Percentiles rank a stretch among this genome's conserved stretches.
These are phyloP conservation scores for Salix purpurea DNA, from an alignment of 345 rosid genomes.

Conservation along the genomic window DNA sequence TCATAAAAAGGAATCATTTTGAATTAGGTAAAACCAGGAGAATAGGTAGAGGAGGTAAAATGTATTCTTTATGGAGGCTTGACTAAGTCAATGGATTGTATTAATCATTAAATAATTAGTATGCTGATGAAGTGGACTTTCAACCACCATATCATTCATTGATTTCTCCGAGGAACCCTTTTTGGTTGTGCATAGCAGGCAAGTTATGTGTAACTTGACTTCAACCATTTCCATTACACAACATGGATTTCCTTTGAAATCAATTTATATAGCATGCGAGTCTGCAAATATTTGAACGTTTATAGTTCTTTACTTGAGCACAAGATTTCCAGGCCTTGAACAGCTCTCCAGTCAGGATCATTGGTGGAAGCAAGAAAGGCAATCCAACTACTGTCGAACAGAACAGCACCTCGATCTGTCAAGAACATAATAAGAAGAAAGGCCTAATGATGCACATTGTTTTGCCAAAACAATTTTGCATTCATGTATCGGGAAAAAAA, in stretches of 20 bases:
- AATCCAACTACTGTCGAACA: constrained; percentile 90
- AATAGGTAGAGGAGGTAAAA: neutral
- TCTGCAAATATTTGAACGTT: neutral
- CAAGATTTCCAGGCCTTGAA: constrained; percentile 93
- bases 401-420: constrained; percentile 92
- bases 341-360: constrained; percentile 93
- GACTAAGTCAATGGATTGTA: neutral
- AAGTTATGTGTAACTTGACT: neutral
- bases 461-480: neutral
- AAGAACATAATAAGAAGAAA: neutral
- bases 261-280: neutral
- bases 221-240: neutral
- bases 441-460: neutral
- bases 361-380: constrained; percentile 86
- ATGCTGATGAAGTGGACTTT: constrained; percentile 5
- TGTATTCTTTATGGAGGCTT: neutral
- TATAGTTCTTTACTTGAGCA: constrained; percentile 49
- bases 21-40: too few species aligned
- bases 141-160: constrained; percentile 8
- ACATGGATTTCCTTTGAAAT: neutral
- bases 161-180: constrained; percentile 2
- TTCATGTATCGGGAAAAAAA: neutral
- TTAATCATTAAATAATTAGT: neutral
- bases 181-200: constrained; percentile 13
- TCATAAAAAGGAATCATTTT: too few species aligned